These are phyloP conservation scores for Myriosclerotinia duriaeana DNA, from an alignment of 2,329 filamentous ascomycete genomes.

Conservation along the genomic window DNA sequence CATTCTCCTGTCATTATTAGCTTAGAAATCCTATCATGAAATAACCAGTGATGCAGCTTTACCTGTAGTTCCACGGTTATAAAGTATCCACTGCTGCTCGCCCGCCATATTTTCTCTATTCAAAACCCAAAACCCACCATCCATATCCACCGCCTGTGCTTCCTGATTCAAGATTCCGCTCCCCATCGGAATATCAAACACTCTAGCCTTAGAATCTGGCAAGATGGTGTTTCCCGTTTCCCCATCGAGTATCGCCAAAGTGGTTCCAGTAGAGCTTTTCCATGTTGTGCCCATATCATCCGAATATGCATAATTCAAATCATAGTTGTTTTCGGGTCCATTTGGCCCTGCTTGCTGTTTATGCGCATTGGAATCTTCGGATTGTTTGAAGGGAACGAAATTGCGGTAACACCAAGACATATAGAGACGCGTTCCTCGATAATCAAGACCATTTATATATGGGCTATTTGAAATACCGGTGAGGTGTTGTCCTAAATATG, in stretches of 20 bases:
- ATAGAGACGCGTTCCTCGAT: conserved; percentile 28
- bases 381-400: conserved; percentile 27
- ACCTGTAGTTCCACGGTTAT: conserved; percentile 30
- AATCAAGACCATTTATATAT: conserved; percentile 36
- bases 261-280: conserved; percentile 29
- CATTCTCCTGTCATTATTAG: conserved; percentile 30
- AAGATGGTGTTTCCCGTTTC: conserved; percentile 25
- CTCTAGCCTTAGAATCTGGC: conserved; percentile 27
- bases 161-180: conserved; percentile 37
- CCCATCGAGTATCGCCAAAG: conserved; percentile 26
- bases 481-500: conserved; percentile 33
- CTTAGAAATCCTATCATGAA: background rate
- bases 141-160: conserved; percentile 31
- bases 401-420: conserved; percentile 38
- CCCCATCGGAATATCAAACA: conserved; percentile 35
- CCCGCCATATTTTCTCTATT: conserved; percentile 30
- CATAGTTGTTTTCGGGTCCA: conserved; percentile 36
- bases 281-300: conserved; percentile 33
- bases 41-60: background rate
- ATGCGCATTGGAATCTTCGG: conserved; percentile 29
- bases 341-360: conserved; percentile 38
- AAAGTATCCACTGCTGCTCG: conserved; percentile 33
- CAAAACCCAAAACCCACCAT: conserved; percentile 33
- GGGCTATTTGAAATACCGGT: conserved; percentile 34
- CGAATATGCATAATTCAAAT: conserved; percentile 35